Evolutionary conservation across 2,329 filamentous ascomycete species (phyloP).

Genomic region (Hymenoscyphus linearis): DNA sequence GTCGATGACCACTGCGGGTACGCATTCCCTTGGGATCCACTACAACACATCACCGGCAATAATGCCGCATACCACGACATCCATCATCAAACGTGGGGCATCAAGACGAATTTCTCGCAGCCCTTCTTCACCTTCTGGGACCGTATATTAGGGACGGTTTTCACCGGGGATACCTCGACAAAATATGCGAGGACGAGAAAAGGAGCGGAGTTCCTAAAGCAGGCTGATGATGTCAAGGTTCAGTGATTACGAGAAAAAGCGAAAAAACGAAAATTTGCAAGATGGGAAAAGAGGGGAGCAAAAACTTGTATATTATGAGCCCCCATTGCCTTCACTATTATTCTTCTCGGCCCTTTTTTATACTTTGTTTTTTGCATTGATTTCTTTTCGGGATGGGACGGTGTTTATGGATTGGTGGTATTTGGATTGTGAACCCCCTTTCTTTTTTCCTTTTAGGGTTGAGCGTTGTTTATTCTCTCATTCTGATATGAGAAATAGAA

Average conservation of each 20-base stretch:
- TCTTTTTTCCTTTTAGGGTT: neutral
- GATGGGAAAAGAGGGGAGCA: neutral
- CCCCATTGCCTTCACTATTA: neutral
- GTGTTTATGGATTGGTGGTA: conserved; percentile 12
- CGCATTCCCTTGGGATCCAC: conserved; percentile 87
- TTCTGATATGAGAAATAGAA: neutral
- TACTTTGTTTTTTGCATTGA: neutral
- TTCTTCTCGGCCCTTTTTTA: conserved; percentile 8
- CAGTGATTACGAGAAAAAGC: neutral
- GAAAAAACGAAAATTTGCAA: conserved; percentile 3
- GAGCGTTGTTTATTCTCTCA: neutral
- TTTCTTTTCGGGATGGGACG: conserved; percentile 1
- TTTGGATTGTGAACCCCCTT: conserved; percentile 11
- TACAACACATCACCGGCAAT: conserved; percentile 89
- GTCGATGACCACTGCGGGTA: conserved; percentile 98
- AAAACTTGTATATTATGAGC: conserved; percentile 10
- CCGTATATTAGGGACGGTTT: conserved; percentile 62
- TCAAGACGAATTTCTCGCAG: conserved; percentile 91
- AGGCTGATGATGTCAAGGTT: conserved; percentile 24
- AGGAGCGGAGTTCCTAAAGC: conserved; percentile 27
- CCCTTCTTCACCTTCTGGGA: conserved; percentile 98
- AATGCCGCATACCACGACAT: conserved; percentile 97
- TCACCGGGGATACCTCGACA: conserved; percentile 26
- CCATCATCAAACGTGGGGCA: conserved; percentile 98
- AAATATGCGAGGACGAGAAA: conserved; percentile 28